A percentile compares a stretch with the other conserved stretches of the same genome.
phyloP scores from a whole-genome alignment of 768 basidiomycete genomes.

The Clavulina sp. region DNA sequence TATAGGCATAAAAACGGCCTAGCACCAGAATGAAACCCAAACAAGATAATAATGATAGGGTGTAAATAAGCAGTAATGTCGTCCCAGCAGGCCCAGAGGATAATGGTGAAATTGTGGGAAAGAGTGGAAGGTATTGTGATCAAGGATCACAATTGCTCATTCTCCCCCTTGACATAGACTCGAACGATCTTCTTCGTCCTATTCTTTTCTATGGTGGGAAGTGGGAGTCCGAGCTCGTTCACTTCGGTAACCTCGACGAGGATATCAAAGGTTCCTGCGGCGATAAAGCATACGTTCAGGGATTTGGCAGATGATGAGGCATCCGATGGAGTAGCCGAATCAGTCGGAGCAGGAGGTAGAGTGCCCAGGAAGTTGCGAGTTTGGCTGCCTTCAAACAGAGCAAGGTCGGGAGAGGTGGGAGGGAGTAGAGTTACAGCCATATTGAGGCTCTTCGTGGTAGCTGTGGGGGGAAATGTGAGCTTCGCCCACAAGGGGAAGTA shows the following conservation, averaged over 20 bases:
- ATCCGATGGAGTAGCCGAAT: no score
- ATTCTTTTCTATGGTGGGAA: conserved; percentile 7
- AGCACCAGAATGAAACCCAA: no score
- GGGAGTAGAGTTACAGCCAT: conserved; percentile 26
- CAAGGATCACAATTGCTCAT: no score
- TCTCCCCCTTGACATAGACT: no score
- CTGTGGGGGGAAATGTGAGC: conserved; percentile 20
- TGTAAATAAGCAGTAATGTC: no score
- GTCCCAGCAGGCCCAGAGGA: no score
- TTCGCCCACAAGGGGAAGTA: neutral
- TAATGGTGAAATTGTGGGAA: no score
- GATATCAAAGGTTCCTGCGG: conserved; percentile 44
- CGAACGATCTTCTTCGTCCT: conserved; percentile 6
- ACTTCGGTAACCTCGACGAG: conserved; percentile 20
- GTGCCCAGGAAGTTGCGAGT: conserved; percentile 45
- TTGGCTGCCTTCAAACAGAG: conserved; percentile 52
- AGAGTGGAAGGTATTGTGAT: no score
- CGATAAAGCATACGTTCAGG: conserved; percentile 52
- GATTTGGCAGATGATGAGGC: conserved; percentile 34
- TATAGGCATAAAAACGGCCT: no score
- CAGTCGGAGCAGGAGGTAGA: conserved; percentile 36
- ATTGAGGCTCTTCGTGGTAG: conserved; percentile 32
- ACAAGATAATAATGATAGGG: no score
- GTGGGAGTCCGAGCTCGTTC: conserved; percentile 13
- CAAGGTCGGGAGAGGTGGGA: conserved; percentile 41